Evolutionary conservation across 2,329 filamentous ascomycete species (phyloP), one percentile per base, ranked within the genome.

Genomic region (Alternaria burnsii): DNA sequence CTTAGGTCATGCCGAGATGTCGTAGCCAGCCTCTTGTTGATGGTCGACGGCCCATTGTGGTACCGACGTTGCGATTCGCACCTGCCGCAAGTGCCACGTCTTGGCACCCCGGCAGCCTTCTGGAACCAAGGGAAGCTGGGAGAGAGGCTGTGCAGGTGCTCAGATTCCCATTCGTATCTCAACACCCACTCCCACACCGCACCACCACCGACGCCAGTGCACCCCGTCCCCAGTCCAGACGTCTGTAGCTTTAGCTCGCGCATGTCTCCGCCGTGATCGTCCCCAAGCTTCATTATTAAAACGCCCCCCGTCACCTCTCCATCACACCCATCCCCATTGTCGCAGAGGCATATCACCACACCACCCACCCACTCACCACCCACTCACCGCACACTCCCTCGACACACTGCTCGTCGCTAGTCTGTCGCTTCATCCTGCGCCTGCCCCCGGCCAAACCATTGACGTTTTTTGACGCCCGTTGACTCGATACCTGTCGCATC

Each of bases 261-360:
- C 64, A 41, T 62, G 60, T 61, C 61, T 54, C 61, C 52, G 50
- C 61, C 55, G 62, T 56, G 46, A 59, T 62, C 59, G 44, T 36
- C 55, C 52, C 50, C 34, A 26, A 44, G 52, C 30, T 43, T 52
- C 59, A 62, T 65, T 71, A 60, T 69, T 70, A 71, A 69, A 66
- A 50, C 38, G 48, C 52, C 61, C 30, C 30, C 18, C 41, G 32
- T 22, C 54, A 26, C 36, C 6, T 32, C n/a, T 32, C 43, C 51
- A 30, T 20, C 30, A 30, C 30, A 28, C 47, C 12, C 20, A 34
- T 12, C 18, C 48, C 28, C 28, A 11, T 30, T 11, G 28, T 30
- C 28, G 28, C 28, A 30, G 24, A 24, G 24, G 11, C 28, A 30
- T 5, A 30, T 11, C 11, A 34, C 32, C 14, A 14, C 32, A 12